Percentiles rank a stretch among this genome's conserved stretches.
Evolutionary conservation across 2,329 filamentous ascomycete genomes (phyloP).

Genomic region (Drechslerella coelobrocha): DNA sequence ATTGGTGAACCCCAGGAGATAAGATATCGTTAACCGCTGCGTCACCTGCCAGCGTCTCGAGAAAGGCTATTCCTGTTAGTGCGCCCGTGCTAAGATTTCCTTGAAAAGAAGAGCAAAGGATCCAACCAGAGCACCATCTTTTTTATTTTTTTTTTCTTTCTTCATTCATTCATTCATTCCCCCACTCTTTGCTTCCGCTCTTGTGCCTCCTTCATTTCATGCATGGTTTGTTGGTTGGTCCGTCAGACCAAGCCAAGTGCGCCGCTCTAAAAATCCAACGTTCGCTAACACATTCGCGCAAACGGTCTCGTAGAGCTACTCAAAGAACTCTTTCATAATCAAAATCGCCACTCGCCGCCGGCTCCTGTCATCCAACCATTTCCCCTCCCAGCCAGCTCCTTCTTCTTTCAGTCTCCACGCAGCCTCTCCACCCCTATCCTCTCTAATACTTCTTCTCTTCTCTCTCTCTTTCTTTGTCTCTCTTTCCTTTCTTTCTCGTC

Average conservation of each 20-base stretch:
- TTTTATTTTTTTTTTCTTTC: constrained; percentile 7
- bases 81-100: constrained; percentile 11
- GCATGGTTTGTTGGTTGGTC: constrained; percentile 46
- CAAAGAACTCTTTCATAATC: no score
- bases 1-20: constrained; percentile 1
- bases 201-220: constrained; percentile 22
- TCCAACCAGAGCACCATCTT: constrained; percentile 10
- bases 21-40: constrained; percentile 23
- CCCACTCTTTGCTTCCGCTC: neutral
- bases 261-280: constrained; percentile 40
- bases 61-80: neutral
- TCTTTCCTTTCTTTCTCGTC: neutral
- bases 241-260: neutral
- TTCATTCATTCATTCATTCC: constrained; percentile 5
- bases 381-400: no score
- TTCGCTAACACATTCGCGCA: constrained; percentile 21
- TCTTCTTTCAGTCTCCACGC: no score
- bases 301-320: no score
- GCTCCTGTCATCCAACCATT: no score
- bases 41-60: constrained; percentile 1
- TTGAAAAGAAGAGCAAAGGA: neutral
- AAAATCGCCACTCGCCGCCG: no score
- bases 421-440: no score
- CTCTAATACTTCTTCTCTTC: neutral
- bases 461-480: neutral